Base-by-base conservation (phyloP, 2,329 filamentous ascomycete species). In the Fusarium udum region DNA sequence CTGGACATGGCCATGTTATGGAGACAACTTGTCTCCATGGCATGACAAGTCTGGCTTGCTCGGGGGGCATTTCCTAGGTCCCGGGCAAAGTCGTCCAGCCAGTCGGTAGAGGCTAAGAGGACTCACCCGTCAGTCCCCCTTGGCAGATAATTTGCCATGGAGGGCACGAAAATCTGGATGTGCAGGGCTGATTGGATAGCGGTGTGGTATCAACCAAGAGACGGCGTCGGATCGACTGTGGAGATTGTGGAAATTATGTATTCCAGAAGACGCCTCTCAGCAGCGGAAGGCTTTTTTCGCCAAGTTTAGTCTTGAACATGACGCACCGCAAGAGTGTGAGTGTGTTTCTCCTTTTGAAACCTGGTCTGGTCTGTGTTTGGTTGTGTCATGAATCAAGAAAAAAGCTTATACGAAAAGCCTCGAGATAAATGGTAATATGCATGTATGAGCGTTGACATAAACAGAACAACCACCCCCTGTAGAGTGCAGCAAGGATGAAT, bases 121-220 rank as follows among this genome's bases (percentile, higher is more conserved):
- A 57, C 61, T 56, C 36, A 34, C 36, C 40, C 39, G 40, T 43
- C 37, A 55, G 57, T 42, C 24, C 57, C 51, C 59, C 56, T 43
- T 59, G 55, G 57, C 31, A 48, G 42, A 66, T 64, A 73, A 76
- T 75, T 75, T 72, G 64, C 59, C 63, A 59, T 37, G 32, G 56
- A 40, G 48, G 40, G 56, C 58, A 67, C 39, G 24, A 57, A 59
- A 45, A 46, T 51, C 49, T 48, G 69, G 71, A 71, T 60, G 65
- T 75, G 66, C 74, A 76, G 67, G 75, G 74, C 76, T 76, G 76
- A 78, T 78, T 78, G 76, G 75, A 66, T 67, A 67, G 73, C 69
- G 67, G 73, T 72, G 69, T 72, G 75, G 75, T 73, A 65, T 60
- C 60, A 60, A 64, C 63, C 37, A 57, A 57, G 55, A 70, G 69